Conservation (phyloP, 371 early-diverging fungal genomes). For the Dichotomocladium elegans region DNA sequence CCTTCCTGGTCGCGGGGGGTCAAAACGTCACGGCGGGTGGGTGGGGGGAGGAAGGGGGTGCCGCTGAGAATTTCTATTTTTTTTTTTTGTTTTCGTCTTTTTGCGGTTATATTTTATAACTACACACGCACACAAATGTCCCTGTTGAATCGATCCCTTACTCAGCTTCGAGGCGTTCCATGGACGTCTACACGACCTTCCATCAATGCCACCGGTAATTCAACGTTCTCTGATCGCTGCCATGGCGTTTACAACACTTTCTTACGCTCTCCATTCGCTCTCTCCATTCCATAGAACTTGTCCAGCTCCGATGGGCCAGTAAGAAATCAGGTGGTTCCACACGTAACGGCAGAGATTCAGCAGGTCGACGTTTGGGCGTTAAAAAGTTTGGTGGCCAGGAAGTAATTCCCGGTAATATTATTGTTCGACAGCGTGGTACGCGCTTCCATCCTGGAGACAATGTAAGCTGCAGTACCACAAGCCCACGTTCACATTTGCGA, state of each 20-base stretch:
- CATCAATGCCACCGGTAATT: slow-evolving; percentile 3
- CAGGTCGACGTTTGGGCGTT: slow-evolving; percentile 91
- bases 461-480: too few species aligned
- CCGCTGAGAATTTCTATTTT: too few species aligned
- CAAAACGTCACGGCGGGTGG: too few species aligned
- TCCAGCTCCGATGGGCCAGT: slow-evolving; percentile 85
- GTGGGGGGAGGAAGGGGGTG: too few species aligned
- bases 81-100: too few species aligned
- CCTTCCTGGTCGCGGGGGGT: too few species aligned
- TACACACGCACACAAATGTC: slow-evolving; percentile 11
- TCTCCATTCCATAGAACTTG: not conserved
- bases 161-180: too few species aligned
- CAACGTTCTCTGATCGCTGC: not conserved
- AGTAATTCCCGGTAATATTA: slow-evolving; percentile 86
- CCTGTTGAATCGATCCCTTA: slow-evolving; percentile 15
- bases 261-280: not conserved
- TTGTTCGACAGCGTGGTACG: slow-evolving; percentile 92
- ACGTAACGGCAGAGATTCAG: slow-evolving; percentile 90
- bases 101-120: too few species aligned
- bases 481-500: not conserved
- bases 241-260: not conserved
- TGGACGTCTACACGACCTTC: slow-evolving; percentile 1
- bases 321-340: slow-evolving; percentile 93
- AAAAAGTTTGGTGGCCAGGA: slow-evolving; percentile 85
- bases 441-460: slow-evolving; percentile 87